Percentiles rank a stretch among this genome's conserved stretches.
Evolutionary conservation across 2,329 filamentous ascomycete genomes (phyloP).

Genomic region (Tolypocladium tropicale): DNA sequence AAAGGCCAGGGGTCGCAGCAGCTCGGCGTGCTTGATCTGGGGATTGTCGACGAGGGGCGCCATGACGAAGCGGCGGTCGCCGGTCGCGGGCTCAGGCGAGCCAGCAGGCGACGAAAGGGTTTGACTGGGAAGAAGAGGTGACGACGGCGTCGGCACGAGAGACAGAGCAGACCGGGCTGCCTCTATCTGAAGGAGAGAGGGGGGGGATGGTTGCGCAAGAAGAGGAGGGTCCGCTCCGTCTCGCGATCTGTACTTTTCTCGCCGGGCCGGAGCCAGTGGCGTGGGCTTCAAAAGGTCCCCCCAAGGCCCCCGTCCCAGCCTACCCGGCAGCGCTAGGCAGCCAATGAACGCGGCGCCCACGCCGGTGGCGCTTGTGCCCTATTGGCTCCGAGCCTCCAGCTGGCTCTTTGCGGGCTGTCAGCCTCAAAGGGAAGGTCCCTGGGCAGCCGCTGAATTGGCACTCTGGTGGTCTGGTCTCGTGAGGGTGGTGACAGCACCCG

Average conservation of each 20-base stretch:
- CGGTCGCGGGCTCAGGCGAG: neutral
- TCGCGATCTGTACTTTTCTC: neutral
- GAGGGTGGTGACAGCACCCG: no score
- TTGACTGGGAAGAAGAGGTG: neutral
- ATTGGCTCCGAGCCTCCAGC: no score
- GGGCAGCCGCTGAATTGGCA: no score
- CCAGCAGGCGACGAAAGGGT: neutral
- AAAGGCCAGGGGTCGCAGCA: conserved; percentile 76
- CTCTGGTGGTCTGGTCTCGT: no score
- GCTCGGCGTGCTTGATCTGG: conserved; percentile 78
- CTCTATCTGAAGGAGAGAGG: neutral
- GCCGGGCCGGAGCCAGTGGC: neutral
- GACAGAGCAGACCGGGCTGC: neutral
- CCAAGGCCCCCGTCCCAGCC: neutral
- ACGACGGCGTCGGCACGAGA: neutral
- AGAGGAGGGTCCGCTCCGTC: neutral
- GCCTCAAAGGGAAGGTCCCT: neutral
- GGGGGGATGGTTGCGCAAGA: neutral
- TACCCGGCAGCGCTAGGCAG: neutral
- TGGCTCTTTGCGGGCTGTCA: neutral
- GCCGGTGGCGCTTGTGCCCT: neutral
- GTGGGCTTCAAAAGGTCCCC: neutral
- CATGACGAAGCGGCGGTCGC: conserved; percentile 30
- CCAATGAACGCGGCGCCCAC: neutral
- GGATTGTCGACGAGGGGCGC: conserved; percentile 81